Percentiles rank a stretch among this genome's conserved stretches.
Evolutionary conservation across 2,329 filamentous ascomycete species (phyloP).

Genomic region (Pseudogymnoascus sp.): DNA sequence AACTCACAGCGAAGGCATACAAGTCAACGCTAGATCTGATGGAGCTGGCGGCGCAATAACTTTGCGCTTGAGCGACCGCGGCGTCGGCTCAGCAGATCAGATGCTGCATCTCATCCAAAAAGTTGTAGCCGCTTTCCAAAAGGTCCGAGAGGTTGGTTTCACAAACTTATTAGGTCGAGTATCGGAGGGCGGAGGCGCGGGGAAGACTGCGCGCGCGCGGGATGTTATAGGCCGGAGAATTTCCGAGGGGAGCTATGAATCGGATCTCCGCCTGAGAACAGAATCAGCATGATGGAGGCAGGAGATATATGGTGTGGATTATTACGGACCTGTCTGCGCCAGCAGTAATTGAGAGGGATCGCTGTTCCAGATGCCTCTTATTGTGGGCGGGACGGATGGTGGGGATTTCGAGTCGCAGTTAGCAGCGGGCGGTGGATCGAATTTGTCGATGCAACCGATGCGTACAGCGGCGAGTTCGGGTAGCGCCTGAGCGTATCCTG

Average conservation of each 20-base stretch:
- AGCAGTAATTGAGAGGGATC: neutral
- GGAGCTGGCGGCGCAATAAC: neutral
- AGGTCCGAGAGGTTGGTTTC: neutral
- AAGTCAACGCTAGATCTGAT: conserved; percentile 3
- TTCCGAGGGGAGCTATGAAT: neutral
- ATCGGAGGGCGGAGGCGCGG: neutral
- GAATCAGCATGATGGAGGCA: neutral
- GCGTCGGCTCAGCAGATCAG: conserved; percentile 4
- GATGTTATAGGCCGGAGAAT: conserved; percentile 1
- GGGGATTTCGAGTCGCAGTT: neutral
- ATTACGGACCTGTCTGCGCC: conserved; percentile 1
- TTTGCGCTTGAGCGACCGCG: neutral
- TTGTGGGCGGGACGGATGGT: neutral
- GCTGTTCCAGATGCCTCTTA: neutral
- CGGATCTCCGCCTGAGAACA: neutral
- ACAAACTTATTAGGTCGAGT: neutral
- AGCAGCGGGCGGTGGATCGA: neutral
- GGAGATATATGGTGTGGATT: neutral
- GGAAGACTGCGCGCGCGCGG: neutral
- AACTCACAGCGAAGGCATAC: conserved; percentile 4
- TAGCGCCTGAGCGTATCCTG: neutral
- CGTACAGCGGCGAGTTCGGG: neutral
- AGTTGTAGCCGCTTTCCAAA: conserved; percentile 2
- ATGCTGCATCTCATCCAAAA: conserved; percentile 1
- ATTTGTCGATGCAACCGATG: neutral